These are phyloP conservation scores for Kalmusia sp. DNA, from an alignment of 2,329 filamentous ascomycete genomes.

Conservation along the genomic window DNA sequence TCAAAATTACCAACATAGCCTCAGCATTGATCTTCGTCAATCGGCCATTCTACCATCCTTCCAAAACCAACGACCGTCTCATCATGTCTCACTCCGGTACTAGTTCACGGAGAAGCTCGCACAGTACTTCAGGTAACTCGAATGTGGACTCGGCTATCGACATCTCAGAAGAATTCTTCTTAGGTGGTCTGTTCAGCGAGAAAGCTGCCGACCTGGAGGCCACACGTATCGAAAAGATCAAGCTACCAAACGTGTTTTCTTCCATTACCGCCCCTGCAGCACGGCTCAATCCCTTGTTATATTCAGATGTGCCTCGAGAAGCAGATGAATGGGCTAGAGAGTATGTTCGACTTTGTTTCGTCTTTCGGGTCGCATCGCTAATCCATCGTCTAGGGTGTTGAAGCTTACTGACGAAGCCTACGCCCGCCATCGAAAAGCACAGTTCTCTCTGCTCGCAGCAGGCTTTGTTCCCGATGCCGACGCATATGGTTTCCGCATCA, in stretches of 20 bases:
- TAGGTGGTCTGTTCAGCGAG: background rate
- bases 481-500: conserved; percentile 1
- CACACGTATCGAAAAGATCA: background rate
- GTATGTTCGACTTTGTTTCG: background rate
- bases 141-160: background rate
- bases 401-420: background rate
- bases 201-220: background rate
- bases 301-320: background rate
- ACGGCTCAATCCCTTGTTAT: background rate
- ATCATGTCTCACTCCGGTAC: background rate
- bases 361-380: too few species aligned
- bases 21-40: too few species aligned
- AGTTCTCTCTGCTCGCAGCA: background rate
- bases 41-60: too few species aligned
- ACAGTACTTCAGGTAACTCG: background rate
- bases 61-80: background rate
- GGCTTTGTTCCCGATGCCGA: conserved; percentile 4
- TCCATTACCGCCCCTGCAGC: background rate
- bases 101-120: background rate
- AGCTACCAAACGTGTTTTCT: background rate
- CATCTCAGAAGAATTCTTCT: background rate
- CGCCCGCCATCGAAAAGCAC: conserved; percentile 2
- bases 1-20: too few species aligned
- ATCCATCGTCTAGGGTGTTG: background rate
- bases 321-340: background rate